phyloP scores from a whole-genome alignment of 1,284 basidiomycete genomes.

The Cutaneotrichosporon sp. region DNA sequence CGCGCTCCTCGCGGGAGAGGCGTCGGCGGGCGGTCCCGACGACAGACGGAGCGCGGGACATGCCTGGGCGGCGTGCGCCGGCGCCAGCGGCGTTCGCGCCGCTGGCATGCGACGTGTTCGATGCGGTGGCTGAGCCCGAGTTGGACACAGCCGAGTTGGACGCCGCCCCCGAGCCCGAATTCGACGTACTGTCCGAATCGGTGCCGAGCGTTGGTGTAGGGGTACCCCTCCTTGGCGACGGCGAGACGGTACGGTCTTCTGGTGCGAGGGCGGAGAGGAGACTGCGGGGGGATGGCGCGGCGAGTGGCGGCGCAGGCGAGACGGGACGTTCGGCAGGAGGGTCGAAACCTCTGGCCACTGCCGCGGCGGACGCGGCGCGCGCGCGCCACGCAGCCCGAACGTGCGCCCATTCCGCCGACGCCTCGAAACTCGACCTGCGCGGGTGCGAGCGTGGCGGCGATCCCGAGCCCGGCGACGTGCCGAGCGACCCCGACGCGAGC shows the following conservation, averaged over 20 bases:
- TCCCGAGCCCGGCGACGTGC: not conserved
- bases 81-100: too few species aligned
- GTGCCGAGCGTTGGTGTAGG: too few species aligned
- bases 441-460: not conserved
- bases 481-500: not conserved
- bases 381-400: not conserved
- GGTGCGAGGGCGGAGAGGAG: not conserved
- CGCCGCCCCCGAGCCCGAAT: too few species aligned
- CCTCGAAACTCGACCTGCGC: constrained; percentile 1
- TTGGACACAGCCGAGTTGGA: too few species aligned
- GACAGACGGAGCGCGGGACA: constrained; percentile 8
- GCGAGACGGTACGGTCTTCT: not conserved
- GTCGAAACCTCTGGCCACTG: not conserved
- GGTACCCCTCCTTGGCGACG: too few species aligned
- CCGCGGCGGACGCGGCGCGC: not conserved
- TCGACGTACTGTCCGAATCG: too few species aligned
- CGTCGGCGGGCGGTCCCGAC: constrained; percentile 10
- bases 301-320: not conserved
- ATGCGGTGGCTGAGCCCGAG: too few species aligned
- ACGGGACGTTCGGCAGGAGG: not conserved
- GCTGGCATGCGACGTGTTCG: too few species aligned
- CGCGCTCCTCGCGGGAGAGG: constrained; percentile 28
- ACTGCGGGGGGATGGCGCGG: not conserved
- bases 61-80: too few species aligned
- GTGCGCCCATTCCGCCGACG: not conserved